Percentiles rank a stretch among this genome's conserved stretches.
phyloP scores from a whole-genome alignment of 1,284 basidiomycete genomes.

The Malassezia globosa region DNA sequence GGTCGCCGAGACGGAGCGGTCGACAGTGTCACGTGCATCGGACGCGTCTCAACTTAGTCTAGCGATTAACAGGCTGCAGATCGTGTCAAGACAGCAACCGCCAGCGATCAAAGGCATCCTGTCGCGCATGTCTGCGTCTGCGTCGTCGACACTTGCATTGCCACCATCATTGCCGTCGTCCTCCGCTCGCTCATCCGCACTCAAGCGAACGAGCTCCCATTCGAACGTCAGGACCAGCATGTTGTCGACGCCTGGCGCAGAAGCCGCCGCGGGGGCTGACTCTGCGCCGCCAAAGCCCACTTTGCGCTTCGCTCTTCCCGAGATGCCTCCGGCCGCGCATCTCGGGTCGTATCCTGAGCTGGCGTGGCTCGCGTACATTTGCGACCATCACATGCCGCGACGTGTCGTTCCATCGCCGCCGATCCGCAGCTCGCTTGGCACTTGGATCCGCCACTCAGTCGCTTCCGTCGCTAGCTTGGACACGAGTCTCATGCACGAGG shows the following conservation, averaged over 20 bases:
- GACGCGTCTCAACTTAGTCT: conserved; percentile 11
- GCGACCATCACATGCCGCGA: neutral
- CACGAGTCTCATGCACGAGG: conserved; percentile 16
- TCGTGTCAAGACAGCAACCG: conserved; percentile 3
- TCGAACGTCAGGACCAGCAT: neutral
- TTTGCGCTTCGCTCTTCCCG: conserved; percentile 9
- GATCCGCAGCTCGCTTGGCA: neutral
- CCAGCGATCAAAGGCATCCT: conserved; percentile 7
- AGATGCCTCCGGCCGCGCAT: neutral
- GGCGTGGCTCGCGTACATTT: conserved; percentile 6
- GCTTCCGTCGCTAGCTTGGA: conserved; percentile 8
- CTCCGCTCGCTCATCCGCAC: no score
- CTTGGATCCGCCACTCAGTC: conserved; percentile 4
- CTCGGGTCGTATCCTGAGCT: conserved; percentile 1
- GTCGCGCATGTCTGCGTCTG: neutral
- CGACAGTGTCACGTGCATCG: conserved; percentile 2
- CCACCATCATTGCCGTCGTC: no score
- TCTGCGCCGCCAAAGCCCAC: neutral
- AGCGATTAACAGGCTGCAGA: conserved; percentile 2
- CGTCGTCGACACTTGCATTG: no score
- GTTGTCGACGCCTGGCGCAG: neutral
- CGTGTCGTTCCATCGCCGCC: neutral
- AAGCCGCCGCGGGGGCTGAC: neutral
- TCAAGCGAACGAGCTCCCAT: neutral
- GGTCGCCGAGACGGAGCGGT: conserved; percentile 1